Evolutionary conservation across 2,329 filamentous ascomycete genomes (phyloP).

Genomic region (Sporothrix brasiliensis): DNA sequence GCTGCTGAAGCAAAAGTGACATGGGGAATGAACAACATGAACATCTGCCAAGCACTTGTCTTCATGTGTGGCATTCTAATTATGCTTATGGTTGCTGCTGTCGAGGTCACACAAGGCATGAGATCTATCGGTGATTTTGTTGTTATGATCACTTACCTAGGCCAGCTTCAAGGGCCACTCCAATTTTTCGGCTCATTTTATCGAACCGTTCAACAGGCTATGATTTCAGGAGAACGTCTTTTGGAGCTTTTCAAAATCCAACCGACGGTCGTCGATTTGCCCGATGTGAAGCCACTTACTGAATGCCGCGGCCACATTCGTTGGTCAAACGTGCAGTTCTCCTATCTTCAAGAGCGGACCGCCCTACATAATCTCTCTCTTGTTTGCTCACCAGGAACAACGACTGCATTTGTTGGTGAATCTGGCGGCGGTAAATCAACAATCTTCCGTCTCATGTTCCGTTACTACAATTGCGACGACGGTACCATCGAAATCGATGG

Average conservation of each 20-base stretch:
- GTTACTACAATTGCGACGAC: slow-evolving; percentile 85
- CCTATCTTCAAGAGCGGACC: slow-evolving; percentile 83
- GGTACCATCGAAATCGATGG: slow-evolving; percentile 86
- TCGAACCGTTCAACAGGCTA: slow-evolving; percentile 88
- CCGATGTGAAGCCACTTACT: slow-evolving; percentile 63
- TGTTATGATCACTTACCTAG: slow-evolving; percentile 73
- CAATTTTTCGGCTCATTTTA: slow-evolving; percentile 96
- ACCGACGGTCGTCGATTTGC: slow-evolving; percentile 82
- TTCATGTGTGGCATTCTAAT: slow-evolving; percentile 77
- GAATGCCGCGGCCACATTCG: slow-evolving; percentile 78
- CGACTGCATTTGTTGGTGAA: slow-evolving; percentile 93
- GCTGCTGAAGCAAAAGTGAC: slow-evolving; percentile 74
- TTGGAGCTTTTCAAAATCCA: slow-evolving; percentile 95
- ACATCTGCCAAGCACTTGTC: slow-evolving; percentile 76
- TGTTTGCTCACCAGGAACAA: slow-evolving; percentile 84
- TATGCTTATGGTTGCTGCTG: slow-evolving; percentile 73
- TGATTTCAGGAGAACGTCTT: slow-evolving; percentile 96
- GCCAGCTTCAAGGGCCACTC: slow-evolving; percentile 76
- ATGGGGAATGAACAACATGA: slow-evolving; percentile 76
- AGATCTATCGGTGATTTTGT: slow-evolving; percentile 73
- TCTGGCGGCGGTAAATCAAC: slow-evolving; percentile 97
- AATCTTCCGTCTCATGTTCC: slow-evolving; percentile 91
- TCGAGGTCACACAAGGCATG: slow-evolving; percentile 70
- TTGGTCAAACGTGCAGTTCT: slow-evolving; percentile 87
- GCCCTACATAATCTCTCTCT: slow-evolving; percentile 84